Evolutionary conservation across 495 filamentous ascomycete species (phyloP).

Genomic region (Annulohypoxylon stygium): DNA sequence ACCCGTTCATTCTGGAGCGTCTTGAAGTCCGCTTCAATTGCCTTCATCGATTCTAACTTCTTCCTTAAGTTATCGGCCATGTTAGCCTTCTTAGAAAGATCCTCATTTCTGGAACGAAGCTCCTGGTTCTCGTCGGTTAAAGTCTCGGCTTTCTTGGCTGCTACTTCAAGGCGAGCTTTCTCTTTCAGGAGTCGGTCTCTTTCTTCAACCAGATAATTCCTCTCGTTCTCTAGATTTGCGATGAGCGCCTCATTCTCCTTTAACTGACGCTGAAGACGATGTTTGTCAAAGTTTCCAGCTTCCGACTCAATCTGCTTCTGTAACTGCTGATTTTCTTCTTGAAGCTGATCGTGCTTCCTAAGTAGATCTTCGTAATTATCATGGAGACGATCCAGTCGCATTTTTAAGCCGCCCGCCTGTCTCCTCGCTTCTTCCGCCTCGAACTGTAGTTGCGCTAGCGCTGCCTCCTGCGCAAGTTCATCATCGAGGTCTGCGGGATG

Average conservation of each 20-base stretch:
- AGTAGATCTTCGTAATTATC: constrained; percentile 73
- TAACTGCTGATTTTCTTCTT: constrained; percentile 63
- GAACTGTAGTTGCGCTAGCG: constrained; percentile 44
- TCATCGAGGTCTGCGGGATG: constrained; percentile 26
- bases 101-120: constrained; percentile 77
- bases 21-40: constrained; percentile 54
- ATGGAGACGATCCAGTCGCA: constrained; percentile 69
- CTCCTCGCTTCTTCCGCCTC: constrained; percentile 66
- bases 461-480: constrained; percentile 50
- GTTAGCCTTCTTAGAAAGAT: constrained; percentile 84
- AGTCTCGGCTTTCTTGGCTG: constrained; percentile 58
- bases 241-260: constrained; percentile 51
- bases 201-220: constrained; percentile 58
- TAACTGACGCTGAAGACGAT: constrained; percentile 47
- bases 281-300: constrained; percentile 50
- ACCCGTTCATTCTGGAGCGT: constrained; percentile 60
- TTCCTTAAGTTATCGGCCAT: constrained; percentile 79
- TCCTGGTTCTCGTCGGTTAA: constrained; percentile 70
- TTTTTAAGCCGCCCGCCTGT: constrained; percentile 64
- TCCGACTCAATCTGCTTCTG: constrained; percentile 72
- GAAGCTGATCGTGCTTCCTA: constrained; percentile 69
- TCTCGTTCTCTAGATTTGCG: constrained; percentile 58
- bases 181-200: constrained; percentile 58
- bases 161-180: constrained; percentile 59
- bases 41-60: constrained; percentile 73